Conservation (phyloP, 371 early-diverging fungal genomes). For the Apophysomyces elegans region DNA sequence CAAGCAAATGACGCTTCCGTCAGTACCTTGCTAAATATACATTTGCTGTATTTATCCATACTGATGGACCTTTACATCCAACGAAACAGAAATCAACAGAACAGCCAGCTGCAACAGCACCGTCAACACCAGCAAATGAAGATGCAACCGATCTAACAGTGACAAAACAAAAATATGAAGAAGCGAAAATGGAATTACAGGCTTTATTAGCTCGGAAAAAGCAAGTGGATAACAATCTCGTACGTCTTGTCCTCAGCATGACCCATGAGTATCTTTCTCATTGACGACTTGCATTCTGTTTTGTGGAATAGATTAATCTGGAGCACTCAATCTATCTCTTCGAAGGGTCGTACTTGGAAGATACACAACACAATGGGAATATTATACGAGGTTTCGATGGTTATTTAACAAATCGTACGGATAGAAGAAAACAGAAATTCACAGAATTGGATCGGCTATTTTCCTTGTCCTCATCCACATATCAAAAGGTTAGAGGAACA, state of each 20-base stretch:
- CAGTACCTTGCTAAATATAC: constrained; percentile 5
- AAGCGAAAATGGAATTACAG: constrained; percentile 61
- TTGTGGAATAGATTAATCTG: constrained; percentile 46
- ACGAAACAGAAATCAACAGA: too few relatives aligned
- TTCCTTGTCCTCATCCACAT: constrained; percentile 67
- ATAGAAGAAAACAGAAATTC: constrained; percentile 63
- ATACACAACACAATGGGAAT: constrained; percentile 80
- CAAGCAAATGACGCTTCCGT: background rate
- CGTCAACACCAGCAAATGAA: constrained; percentile 7
- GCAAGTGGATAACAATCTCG: constrained; percentile 66
- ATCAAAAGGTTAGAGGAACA: constrained; percentile 54
- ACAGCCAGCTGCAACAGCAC: background rate
- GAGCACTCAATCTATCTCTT: constrained; percentile 80
- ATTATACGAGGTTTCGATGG: constrained; percentile 86
- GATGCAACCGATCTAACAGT: constrained; percentile 34
- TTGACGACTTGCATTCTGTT: background rate
- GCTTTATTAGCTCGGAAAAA: constrained; percentile 63
- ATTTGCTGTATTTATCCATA: background rate
- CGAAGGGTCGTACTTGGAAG: constrained; percentile 84
- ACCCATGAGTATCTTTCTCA: background rate
- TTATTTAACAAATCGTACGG: constrained; percentile 62
- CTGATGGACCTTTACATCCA: background rate
- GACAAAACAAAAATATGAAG: constrained; percentile 63
- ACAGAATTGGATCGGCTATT: constrained; percentile 68
- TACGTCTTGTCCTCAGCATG: constrained; percentile 20